Evolutionary conservation across 139 green algal genomes (phyloP).

Genomic region (Yamagishiella unicocca): DNA sequence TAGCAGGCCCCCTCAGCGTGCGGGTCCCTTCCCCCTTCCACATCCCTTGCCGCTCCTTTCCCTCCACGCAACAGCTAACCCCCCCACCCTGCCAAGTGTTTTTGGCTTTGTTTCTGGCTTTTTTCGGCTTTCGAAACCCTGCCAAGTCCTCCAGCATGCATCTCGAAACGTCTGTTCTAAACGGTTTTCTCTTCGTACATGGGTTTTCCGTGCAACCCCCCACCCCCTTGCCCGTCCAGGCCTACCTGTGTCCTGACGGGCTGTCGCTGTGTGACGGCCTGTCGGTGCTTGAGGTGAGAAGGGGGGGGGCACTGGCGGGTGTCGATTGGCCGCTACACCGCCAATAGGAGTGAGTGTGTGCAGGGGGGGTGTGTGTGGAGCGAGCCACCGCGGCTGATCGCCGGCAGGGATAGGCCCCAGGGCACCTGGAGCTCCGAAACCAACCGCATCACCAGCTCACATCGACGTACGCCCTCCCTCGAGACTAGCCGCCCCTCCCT

Average conservation of each 20-base stretch:
- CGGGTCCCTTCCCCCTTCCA: too few relatives aligned
- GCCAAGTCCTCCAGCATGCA: neutral
- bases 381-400: neutral
- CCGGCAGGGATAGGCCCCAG: neutral
- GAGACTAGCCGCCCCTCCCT: too few relatives aligned
- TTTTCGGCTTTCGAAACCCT: neutral
- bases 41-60: too few relatives aligned
- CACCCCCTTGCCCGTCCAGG: neutral
- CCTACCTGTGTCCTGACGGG: conserved; percentile 32
- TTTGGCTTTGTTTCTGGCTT: neutral
- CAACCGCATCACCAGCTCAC: neutral
- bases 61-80: neutral
- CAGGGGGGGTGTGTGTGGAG: neutral
- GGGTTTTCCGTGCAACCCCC: neutral
- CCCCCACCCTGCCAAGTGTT: neutral
- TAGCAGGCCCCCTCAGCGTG: too few relatives aligned
- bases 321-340: too few relatives aligned
- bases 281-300: neutral
- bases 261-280: conserved; percentile 22
- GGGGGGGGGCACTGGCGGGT: neutral
- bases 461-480: neutral
- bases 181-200: neutral
- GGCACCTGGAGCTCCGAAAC: neutral
- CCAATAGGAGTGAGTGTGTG: too few relatives aligned
- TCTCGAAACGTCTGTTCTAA: neutral